phyloP scores from a whole-genome alignment of 345 rosid species.

The Geranium rotundifolium region DNA sequence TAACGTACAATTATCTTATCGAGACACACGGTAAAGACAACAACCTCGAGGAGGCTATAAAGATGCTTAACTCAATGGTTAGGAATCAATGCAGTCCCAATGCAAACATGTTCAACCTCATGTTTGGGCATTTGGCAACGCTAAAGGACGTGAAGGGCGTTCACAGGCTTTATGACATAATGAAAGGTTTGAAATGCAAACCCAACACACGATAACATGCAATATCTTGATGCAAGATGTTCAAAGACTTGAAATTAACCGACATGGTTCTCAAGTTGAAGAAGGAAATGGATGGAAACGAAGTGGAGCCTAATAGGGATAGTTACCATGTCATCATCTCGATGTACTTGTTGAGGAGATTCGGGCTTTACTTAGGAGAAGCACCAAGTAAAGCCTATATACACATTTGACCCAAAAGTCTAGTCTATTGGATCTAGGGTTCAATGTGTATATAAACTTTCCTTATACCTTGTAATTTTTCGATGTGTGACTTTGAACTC shows the following conservation, averaged over 20 bases:
- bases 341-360: too few relatives aligned
- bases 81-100: slow-evolving; percentile 52
- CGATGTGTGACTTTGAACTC: too few relatives aligned
- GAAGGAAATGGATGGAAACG: slow-evolving; percentile 81
- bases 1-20: slow-evolving; percentile 63
- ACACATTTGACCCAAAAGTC: too few relatives aligned
- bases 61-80: slow-evolving; percentile 56
- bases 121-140: slow-evolving; percentile 67
- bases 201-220: slow-evolving; percentile 61
- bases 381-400: too few relatives aligned
- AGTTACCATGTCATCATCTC: slow-evolving; percentile 66
- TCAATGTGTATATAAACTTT: too few relatives aligned
- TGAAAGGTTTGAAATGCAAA: slow-evolving; percentile 56
- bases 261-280: slow-evolving; percentile 92
- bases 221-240: slow-evolving; percentile 77
- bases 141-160: slow-evolving; percentile 70
- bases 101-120: slow-evolving; percentile 61
- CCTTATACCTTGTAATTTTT: too few relatives aligned
- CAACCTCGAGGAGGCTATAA: slow-evolving; percentile 50
- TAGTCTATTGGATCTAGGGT: too few relatives aligned
- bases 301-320: slow-evolving; percentile 77
- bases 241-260: slow-evolving; percentile 48
- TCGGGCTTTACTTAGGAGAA: too few relatives aligned
- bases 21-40: slow-evolving; percentile 68
- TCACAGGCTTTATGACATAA: slow-evolving; percentile 58